phyloP scores from a whole-genome alignment of 805 yeast species.

The Maudiozyma pseudohumilis region DNA sequence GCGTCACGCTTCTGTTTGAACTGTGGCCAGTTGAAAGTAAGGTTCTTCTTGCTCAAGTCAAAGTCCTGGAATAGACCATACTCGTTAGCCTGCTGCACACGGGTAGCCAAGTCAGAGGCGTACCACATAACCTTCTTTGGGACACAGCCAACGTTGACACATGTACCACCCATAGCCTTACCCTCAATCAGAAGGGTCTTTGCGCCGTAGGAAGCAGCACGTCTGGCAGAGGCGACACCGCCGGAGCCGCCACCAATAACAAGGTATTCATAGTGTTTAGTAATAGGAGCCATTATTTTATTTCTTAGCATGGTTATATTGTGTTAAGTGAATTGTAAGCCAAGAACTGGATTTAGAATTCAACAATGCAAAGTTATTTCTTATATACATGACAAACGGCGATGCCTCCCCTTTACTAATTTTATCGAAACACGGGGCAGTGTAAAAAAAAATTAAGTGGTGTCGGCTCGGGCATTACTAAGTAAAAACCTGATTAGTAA shows the following conservation, averaged over 20 bases:
- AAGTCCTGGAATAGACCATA: slow-evolving; percentile 68
- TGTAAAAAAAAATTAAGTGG: too few relatives aligned
- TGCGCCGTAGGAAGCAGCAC: slow-evolving; percentile 92
- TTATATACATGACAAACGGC: too few relatives aligned
- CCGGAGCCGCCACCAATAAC: slow-evolving; percentile 99
- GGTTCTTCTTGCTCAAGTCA: slow-evolving; percentile 38
- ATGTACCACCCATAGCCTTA: slow-evolving; percentile 86
- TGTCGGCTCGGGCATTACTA: too few relatives aligned
- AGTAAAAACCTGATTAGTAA: too few relatives aligned
- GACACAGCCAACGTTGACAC: slow-evolving; percentile 98
- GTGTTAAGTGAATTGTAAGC: too few relatives aligned
- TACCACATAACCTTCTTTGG: slow-evolving; percentile 99
- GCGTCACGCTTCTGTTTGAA: slow-evolving; percentile 89
- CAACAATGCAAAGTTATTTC: too few relatives aligned
- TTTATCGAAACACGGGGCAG: too few relatives aligned
- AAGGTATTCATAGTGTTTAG: slow-evolving; percentile 69
- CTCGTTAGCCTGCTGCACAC: slow-evolving; percentile 61
- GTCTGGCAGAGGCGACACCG: slow-evolving; percentile 96
- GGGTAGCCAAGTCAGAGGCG: slow-evolving; percentile 81
- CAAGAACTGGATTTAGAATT: too few relatives aligned
- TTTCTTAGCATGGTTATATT: slow-evolving; percentile 6
- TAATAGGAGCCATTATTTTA: slow-evolving; percentile 47
- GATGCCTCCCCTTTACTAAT: too few relatives aligned
- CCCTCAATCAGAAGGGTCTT: slow-evolving; percentile 77
- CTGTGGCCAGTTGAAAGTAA: slow-evolving; percentile 69